Evolutionary conservation across 2,329 filamentous ascomycete genomes (phyloP).

Genomic region (Helotiales sp.): DNA sequence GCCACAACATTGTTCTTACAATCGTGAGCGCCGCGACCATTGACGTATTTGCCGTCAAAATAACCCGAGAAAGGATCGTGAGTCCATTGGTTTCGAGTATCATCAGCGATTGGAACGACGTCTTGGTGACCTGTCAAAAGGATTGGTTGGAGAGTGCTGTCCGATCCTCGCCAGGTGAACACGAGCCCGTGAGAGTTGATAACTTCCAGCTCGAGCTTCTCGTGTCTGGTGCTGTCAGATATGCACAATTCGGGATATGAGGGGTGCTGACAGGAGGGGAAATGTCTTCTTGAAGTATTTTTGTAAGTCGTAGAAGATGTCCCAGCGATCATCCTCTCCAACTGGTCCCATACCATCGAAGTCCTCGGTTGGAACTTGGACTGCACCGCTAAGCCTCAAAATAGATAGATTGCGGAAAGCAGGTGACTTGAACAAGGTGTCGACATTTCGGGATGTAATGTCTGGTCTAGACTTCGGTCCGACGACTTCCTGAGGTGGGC

Average conservation of each 20-base stretch:
- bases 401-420: conserved; percentile 7
- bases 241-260: not conserved
- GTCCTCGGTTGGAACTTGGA: conserved; percentile 52
- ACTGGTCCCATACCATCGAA: conserved; percentile 56
- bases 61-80: conserved; percentile 50
- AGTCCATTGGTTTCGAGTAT: conserved; percentile 44
- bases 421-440: not conserved
- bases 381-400: conserved; percentile 40
- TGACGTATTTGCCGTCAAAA: conserved; percentile 54
- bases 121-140: conserved; percentile 19
- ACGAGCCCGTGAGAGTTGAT: conserved; percentile 63
- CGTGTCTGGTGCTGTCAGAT: conserved; percentile 29
- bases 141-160: conserved; percentile 50
- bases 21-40: conserved; percentile 56
- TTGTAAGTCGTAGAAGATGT: conserved; percentile 51
- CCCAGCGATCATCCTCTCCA: conserved; percentile 53
- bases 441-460: conserved; percentile 1
- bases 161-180: conserved; percentile 56
- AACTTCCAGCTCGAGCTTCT: conserved; percentile 34
- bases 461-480: conserved; percentile 1
- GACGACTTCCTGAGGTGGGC: not conserved
- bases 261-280: conserved; percentile 34
- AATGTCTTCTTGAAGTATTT: conserved; percentile 48
- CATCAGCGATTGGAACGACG: conserved; percentile 46
- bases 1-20: conserved; percentile 57